Base-by-base conservation (phyloP, 2,329 filamentous ascomycete species). In the Cercospora sp. region DNA sequence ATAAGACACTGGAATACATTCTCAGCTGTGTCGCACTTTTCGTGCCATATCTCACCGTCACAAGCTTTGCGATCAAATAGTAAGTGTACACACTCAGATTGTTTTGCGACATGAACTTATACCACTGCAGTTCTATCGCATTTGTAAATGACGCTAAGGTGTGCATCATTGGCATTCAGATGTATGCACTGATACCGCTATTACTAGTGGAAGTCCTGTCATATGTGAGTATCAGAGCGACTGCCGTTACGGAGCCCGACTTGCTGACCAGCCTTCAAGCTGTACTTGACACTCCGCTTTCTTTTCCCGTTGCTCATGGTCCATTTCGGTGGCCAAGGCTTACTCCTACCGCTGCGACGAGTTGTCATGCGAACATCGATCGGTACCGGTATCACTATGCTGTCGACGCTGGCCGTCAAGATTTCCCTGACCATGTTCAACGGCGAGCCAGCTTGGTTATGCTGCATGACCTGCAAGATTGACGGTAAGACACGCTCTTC, bases 391-490 rank as follows among this genome's bases (percentile, higher is more conserved):
- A 71, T 72, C 51, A 63, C 71, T 3, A 71, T 68, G 65, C 16
- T 70, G 28, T 72, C 71, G 7, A 69, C 67, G 7, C 32, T 71
- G 40, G 60, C 71, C 1, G 71, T 72, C 61, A 72, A 72, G 53
- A 32, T 72, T 12, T 72, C 69, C 5, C 66, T 72, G 24, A 70
- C 69, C 3, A 55, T 72, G 57, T 72, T 72, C 66, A 62, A 72
- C 37, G 71, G 71, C 16, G 71, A 71, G 30, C 71, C 69, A 12
- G 71, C 71, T 16, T 72, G 71, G 71, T 58, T 72, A 12, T 72
- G 71, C 61, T 71, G 69, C 49, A 64, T 72, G 71, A 71, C 67
- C 10, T 72, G 71, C 62, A 72, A 72, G 28, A 61, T 72, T n/a
- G 71, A 72, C 28, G 70, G 70, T 71, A 55, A 40, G 62, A 21